Evolutionary conservation across 75 land plant genomes (phyloP), one percentile per base, ranked within the genome.

Genomic region (Ceratopteris richardii): DNA sequence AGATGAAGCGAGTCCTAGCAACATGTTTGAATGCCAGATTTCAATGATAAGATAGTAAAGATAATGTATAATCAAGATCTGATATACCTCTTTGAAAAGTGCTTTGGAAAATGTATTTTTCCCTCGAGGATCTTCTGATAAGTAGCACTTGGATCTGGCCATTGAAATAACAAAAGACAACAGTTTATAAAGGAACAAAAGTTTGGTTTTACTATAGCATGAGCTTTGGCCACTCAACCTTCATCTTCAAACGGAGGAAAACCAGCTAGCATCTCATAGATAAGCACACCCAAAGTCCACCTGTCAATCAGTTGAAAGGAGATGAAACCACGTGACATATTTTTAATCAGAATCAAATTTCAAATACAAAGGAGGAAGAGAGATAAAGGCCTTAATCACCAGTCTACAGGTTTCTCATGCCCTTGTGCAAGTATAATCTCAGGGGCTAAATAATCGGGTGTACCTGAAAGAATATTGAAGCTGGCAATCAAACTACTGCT

Each of bases 231-330:
- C n/a, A n/a, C 12, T 33, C 58, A 9, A 75, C 77, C 75, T 58
- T 44, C 68, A 48, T 75, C 77, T 27, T 51, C 62, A 41, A 75
- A 75, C 22, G 77, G 77, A 52, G 77, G 55, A 58, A 62, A 57
- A 31, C 77, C 77, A 54, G 77, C 74, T 26, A 75, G 56, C 77
- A 75, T 75, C 44, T 75, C 77, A 44, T 69, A 75, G 9, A 75
- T 64, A 24, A 75, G 59, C 26, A 75, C 77, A 26, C 77, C 77
- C 53, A 69, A 58, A 23, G 75, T 56, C 77, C 77, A 75, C 77
- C 77, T 75, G 60, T 33, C 37, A 33, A 4, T 33, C 9, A 9
- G n/a, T n/a, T n/a, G n/a, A n/a, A n/a, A n/a, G n/a, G n/a, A n/a
- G n/a, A n/a, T n/a, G n/a, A n/a, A n/a, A n/a, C n/a, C n/a, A n/a